These are phyloP conservation scores for Panaeolus papilionaceus DNA, from an alignment of 768 basidiomycete species.

Conservation along the genomic window DNA sequence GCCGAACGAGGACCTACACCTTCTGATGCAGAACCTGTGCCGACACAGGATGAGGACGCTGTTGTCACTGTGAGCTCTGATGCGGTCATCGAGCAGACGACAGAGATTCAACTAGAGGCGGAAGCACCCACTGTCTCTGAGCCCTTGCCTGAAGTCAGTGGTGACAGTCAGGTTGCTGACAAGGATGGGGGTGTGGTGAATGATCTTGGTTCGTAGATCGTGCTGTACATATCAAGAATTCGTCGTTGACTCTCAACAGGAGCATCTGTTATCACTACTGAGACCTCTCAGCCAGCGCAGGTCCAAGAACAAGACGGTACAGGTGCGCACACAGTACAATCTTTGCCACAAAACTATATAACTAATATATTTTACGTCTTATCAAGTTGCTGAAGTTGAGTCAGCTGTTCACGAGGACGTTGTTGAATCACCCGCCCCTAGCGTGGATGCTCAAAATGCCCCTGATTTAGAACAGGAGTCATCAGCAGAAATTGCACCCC, in stretches of 20 bases:
- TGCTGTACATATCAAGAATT: too few species aligned
- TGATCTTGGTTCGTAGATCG: not conserved
- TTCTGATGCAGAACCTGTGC: not conserved
- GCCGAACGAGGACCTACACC: not conserved
- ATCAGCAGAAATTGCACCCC: not conserved
- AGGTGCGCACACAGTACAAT: not conserved
- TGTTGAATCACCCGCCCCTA: not conserved
- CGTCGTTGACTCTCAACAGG: not conserved
- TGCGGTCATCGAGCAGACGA: not conserved
- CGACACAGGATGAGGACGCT: not conserved
- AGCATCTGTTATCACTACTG: not conserved
- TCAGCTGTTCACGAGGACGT: not conserved
- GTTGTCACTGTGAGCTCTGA: not conserved
- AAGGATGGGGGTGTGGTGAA: not conserved
- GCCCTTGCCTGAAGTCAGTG: not conserved
- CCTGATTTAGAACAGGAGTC: not conserved
- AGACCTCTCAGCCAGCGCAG: not conserved
- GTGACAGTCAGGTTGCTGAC: conserved; percentile 12
- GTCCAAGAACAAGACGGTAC: not conserved
- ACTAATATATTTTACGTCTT: not conserved
- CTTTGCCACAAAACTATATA: not conserved
- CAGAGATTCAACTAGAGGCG: not conserved
- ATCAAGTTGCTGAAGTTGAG: not conserved
- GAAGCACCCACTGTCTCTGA: not conserved
- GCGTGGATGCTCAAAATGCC: not conserved